Percentiles rank a stretch among this genome's conserved stretches.
These are phyloP conservation scores for Diaporthe aspalathi DNA, from an alignment of 2,329 filamentous ascomycete genomes.

Conservation along the genomic window DNA sequence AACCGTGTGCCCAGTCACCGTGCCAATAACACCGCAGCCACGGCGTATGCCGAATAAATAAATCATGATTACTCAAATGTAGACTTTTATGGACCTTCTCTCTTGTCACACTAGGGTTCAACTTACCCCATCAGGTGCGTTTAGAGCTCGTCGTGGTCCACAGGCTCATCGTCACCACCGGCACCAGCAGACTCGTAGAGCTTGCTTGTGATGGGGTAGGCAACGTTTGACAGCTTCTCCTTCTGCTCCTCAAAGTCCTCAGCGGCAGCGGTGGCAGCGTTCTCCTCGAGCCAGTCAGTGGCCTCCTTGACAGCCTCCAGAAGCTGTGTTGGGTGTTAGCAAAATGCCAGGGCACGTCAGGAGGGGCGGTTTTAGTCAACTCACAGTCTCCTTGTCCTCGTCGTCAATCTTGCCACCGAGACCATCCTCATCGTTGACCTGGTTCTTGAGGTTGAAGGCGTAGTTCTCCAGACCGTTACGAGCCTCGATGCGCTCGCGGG, in stretches of 20 bases:
- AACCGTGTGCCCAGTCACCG: constrained; percentile 31
- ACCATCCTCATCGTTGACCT: constrained; percentile 95
- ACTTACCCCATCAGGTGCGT: neutral
- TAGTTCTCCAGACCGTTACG: constrained; percentile 99
- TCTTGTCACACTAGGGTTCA: constrained; percentile 1
- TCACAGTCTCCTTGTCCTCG: constrained; percentile 95
- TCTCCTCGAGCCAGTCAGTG: constrained; percentile 96
- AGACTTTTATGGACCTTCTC: constrained; percentile 35
- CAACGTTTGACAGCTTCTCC: constrained; percentile 97
- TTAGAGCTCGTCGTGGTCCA: constrained; percentile 83
- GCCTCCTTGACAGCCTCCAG: constrained; percentile 97
- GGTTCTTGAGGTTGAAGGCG: constrained; percentile 98
- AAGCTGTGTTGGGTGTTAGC: constrained; percentile 65
- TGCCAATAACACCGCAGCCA: constrained; percentile 36
- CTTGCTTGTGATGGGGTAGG: constrained; percentile 99
- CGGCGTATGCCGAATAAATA: constrained; percentile 29
- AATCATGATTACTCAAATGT: constrained; percentile 37
- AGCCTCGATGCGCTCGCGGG: constrained; percentile 94
- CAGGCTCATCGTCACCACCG: constrained; percentile 76
- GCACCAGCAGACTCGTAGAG: constrained; percentile 77
- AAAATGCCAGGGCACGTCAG: constrained; percentile 24
- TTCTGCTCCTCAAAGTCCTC: constrained; percentile 99
- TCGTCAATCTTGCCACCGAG: constrained; percentile 98
- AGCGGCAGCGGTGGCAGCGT: constrained; percentile 82
- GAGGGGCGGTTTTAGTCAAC: constrained; percentile 47